Base-by-base conservation (phyloP, 345 rosid species). In the Ailanthus altissimus region DNA sequence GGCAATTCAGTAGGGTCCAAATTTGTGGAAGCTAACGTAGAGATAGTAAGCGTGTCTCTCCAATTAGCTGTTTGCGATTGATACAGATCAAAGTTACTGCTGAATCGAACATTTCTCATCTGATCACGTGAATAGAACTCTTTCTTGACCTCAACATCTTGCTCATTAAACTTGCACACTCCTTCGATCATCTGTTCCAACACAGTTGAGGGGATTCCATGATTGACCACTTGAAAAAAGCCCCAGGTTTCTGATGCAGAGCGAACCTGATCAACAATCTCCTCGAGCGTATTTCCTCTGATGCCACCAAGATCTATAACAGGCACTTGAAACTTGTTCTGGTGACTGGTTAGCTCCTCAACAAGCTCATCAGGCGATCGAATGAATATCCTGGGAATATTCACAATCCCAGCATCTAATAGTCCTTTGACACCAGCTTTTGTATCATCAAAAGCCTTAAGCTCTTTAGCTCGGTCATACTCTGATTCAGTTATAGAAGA, bases 191-290 rank as follows among this genome's bases (percentile, higher is more conserved):
- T 75, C 15, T 43, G 64, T 15, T 85, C 80, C 10, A 82, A 60
- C 11, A 75, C 69, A 10, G 40, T 49, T 25, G 23, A 11, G 2
- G 81, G 63, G 36, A 88, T 81, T 9, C 89, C 91, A 25, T 90
- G 91, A 47, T 86, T 88, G 43, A 85, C 70, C 73, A 86, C 86
- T 68, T 86, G 91, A 36, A 88, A 88, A 70, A 90, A 88, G 0
- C 88, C 85, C 83, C 83, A 80, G 12, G 68, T 72, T 78, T 70
- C 80, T 0, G 80, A 73, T 7, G 88, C 90, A 13, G 69, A 65
- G 56, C 68, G 71, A 43, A 87, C 78, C 68, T 71, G 69, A 2
- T 81, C 70, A 32, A 83, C 77, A 67, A 83, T 59, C 40, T 12
- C 65, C 3, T 70, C 54, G 2, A 81, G 79, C 8, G 53, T 42